phyloP scores from a whole-genome alignment of 192 early-diverging fungal genomes.

The Chytriomyces sp. region DNA sequence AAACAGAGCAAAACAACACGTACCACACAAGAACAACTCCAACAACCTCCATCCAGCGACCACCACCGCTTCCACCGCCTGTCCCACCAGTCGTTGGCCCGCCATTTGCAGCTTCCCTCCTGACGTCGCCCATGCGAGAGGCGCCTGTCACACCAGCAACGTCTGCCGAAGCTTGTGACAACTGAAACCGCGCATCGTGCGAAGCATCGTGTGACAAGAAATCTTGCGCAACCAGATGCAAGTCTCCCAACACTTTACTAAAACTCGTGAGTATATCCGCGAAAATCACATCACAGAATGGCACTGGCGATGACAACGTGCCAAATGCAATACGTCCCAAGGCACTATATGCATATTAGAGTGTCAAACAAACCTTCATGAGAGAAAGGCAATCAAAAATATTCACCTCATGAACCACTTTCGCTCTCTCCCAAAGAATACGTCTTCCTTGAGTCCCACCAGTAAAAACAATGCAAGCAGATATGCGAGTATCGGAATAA shows the following conservation, averaged over 20 bases:
- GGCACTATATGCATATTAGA: slow-evolving; percentile 16
- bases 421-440: slow-evolving; percentile 45
- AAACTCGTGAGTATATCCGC: slow-evolving; percentile 96
- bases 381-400: neutral
- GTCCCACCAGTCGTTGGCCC: neutral
- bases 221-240: slow-evolving; percentile 71
- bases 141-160: neutral
- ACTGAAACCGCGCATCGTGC: slow-evolving; percentile 14
- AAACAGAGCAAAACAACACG: slow-evolving; percentile 42
- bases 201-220: slow-evolving; percentile 15
- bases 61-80: neutral
- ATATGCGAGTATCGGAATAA: slow-evolving; percentile 45
- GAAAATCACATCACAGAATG: slow-evolving; percentile 80
- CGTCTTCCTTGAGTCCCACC: slow-evolving; percentile 16
- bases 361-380: neutral
- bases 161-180: too few species aligned
- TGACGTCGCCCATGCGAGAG: neutral
- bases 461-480: slow-evolving; percentile 30
- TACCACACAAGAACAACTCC: slow-evolving; percentile 73
- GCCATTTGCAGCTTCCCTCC: neutral
- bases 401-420: slow-evolving; percentile 43
- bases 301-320: slow-evolving; percentile 40
- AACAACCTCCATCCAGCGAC: slow-evolving; percentile 50
- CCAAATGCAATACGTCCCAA: slow-evolving; percentile 47
- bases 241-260: slow-evolving; percentile 85